Evolutionary conservation across 2,329 filamentous ascomycete genomes (phyloP), one percentile per base, ranked within the genome.

Genomic region (Penicillium sp.): DNA sequence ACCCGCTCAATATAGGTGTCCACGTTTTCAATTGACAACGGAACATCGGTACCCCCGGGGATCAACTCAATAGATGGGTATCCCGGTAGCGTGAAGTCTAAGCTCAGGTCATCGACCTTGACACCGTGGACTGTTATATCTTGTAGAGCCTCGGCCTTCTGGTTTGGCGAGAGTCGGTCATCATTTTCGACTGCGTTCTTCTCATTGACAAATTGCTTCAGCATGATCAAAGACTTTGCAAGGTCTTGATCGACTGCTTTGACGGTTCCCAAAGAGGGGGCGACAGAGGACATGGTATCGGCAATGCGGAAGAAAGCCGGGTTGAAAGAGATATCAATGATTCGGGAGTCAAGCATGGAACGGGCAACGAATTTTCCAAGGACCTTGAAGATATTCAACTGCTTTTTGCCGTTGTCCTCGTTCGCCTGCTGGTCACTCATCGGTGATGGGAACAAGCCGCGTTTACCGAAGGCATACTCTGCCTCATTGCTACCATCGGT

Each of bases 241-340:
- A 99, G 79, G 53, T 90, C 88, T 27, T 90, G 84, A 66, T 99
- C 94, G 4, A 99, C 92, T 4, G 89, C 85, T 71, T 92, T 95
- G 45, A 99, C 87, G 1, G 94, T 90, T 5, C 91, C 92, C 7
- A 99, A 81, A 0, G 92, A 96, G 11, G 92, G 92, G 21, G 86
- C 86, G 4, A 96, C 86, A 0, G 85, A 77, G 14, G 78, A 79
- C 13, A 78, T 82, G 43, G 81, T 84, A 64, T 95, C 90, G 14
- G 90, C 91, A 60, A 97, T 90, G 54, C 93, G 90, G 86, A 99
- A 99, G 79, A 99, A 97, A 5, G 92, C 96, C 1, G 94, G 90
- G 70, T 97, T 99, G 76, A 99, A 94, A 52, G 93, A 94, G 62
- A 99, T 87, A 67, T 99, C 94, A 63, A 99, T 97, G 70, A 99